Evolutionary conservation across 768 basidiomycete species (phyloP).

Genomic region (Pulveroboletus sp.): DNA sequence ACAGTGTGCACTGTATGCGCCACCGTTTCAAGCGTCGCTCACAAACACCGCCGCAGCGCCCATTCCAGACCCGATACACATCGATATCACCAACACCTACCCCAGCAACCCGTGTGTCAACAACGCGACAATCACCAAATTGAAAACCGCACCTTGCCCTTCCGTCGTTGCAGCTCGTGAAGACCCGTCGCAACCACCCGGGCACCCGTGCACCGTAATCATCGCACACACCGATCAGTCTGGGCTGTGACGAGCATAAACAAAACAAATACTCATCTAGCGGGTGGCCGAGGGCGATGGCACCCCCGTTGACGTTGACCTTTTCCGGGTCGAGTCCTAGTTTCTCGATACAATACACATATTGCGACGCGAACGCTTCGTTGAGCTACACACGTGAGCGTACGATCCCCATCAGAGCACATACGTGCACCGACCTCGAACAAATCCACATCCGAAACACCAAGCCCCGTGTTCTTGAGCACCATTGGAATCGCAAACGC

Average conservation of each 20-base stretch:
- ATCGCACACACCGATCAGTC: constrained; percentile 14
- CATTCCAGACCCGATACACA: constrained; percentile 92
- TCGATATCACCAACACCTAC: constrained; percentile 79
- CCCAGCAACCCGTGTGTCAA: background rate
- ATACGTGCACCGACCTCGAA: constrained; percentile 56
- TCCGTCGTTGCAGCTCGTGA: constrained; percentile 64
- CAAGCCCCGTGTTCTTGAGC: constrained; percentile 64
- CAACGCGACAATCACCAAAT: background rate
- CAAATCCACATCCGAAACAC: constrained; percentile 68
- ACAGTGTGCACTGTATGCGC: background rate
- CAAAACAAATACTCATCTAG: constrained; percentile 55
- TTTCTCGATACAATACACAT: constrained; percentile 65
- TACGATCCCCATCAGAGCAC: background rate
- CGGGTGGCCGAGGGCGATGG: constrained; percentile 84
- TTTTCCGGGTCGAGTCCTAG: constrained; percentile 61
- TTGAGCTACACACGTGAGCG: constrained; percentile 60
- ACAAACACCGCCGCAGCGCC: constrained; percentile 82
- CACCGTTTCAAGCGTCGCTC: constrained; percentile 37
- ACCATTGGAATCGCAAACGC: constrained; percentile 79
- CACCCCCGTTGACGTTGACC: constrained; percentile 89
- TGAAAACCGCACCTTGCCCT: constrained; percentile 52
- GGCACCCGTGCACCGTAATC: constrained; percentile 75
- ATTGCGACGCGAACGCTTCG: constrained; percentile 88
- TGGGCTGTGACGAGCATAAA: background rate
- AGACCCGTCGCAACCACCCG: constrained; percentile 85